Conservation (phyloP, 202 grass and related monocot species). For the Hordeum pubiflorum region DNA sequence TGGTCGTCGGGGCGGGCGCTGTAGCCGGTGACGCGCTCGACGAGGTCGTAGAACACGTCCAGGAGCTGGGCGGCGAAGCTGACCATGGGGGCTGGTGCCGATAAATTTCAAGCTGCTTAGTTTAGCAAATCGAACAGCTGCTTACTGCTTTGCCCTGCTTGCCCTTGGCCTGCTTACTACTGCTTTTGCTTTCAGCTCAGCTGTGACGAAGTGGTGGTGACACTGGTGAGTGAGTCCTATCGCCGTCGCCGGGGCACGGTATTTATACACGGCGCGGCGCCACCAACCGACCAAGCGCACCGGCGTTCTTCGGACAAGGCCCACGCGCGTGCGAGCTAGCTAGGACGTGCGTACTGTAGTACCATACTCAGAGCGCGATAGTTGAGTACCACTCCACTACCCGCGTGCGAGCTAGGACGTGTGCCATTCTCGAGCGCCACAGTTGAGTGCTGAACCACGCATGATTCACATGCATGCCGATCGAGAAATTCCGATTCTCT, state of each 20-base stretch:
- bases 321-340: neutral
- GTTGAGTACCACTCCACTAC: neutral
- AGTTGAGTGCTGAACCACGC: no score
- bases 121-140: neutral
- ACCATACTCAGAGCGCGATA: neutral
- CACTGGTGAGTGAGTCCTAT: neutral
- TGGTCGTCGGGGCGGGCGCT: neutral
- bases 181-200: neutral
- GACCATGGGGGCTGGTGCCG: slow-evolving; percentile 7
- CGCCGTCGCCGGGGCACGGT: neutral
- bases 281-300: neutral
- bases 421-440: no score
- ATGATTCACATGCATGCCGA: neutral
- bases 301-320: neutral
- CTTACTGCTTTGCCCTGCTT: no score
- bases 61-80: slow-evolving; percentile 30
- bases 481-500: neutral
- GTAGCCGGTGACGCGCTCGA: slow-evolving; percentile 9
- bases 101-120: neutral
- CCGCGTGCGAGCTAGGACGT: neutral
- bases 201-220: neutral
- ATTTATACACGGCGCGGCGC: slow-evolving; percentile 17
- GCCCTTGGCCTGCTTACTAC: neutral
- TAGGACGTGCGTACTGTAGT: no score
- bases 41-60: slow-evolving; percentile 21